Evolutionary conservation across 352 stramenopile genomes (phyloP).

Genomic region (Globisporangium uncinulatum): DNA sequence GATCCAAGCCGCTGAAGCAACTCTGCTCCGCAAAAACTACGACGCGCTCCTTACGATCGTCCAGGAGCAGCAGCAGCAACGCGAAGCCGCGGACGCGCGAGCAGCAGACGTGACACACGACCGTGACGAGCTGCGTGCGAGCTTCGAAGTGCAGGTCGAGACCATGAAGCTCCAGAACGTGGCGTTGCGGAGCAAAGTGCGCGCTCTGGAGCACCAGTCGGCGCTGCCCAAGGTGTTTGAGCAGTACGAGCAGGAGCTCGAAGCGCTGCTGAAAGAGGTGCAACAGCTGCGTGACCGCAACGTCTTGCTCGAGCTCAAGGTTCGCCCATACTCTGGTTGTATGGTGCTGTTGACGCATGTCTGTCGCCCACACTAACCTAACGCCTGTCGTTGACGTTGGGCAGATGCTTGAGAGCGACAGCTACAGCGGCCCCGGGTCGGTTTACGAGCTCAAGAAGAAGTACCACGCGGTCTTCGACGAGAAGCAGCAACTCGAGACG

Average conservation of each 20-base stretch:
- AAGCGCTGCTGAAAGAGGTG: constrained; percentile 42
- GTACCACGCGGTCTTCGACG: constrained; percentile 51
- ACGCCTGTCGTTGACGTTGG: neutral
- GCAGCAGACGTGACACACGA: constrained; percentile 41
- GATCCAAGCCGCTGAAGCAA: constrained; percentile 54
- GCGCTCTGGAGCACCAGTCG: constrained; percentile 46
- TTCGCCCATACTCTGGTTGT: constrained; percentile 7
- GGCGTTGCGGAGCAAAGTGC: constrained; percentile 57
- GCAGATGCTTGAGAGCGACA: constrained; percentile 11
- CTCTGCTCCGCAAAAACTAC: constrained; percentile 72
- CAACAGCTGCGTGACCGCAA: constrained; percentile 55
- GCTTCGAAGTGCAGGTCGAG: constrained; percentile 68
- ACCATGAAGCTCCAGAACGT: constrained; percentile 72
- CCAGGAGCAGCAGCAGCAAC: constrained; percentile 59
- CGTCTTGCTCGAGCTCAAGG: constrained; percentile 58
- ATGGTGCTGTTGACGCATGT: neutral
- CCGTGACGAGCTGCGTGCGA: constrained; percentile 39
- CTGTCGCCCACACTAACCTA: neutral
- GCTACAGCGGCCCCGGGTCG: constrained; percentile 12
- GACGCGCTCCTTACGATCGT: constrained; percentile 71
- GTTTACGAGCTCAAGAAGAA: constrained; percentile 58
- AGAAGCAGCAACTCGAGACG: constrained; percentile 53
- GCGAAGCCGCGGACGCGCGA: constrained; percentile 40
- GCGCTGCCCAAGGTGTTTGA: constrained; percentile 51
- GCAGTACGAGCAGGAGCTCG: constrained; percentile 67